Conservation (phyloP, 495 filamentous ascomycete species). For the Hamigera avellanea region DNA sequence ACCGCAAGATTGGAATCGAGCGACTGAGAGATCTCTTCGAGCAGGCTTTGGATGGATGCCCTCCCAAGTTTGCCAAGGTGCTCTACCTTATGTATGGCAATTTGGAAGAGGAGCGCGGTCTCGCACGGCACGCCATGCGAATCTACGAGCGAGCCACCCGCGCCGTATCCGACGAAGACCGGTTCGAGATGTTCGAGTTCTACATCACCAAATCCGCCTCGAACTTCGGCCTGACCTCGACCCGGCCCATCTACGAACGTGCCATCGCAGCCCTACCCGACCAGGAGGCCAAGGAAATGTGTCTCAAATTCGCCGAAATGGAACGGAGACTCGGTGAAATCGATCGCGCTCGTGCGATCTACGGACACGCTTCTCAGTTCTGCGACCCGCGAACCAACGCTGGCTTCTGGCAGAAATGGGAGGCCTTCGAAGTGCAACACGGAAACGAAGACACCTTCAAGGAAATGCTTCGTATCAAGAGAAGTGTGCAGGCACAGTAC, state of each 20-base stretch:
- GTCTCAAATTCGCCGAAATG: constrained; percentile 98
- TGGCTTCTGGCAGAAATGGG: constrained; percentile 93
- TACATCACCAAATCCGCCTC: constrained; percentile 99
- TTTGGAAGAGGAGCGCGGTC: constrained; percentile 88
- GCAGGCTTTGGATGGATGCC: constrained; percentile 89
- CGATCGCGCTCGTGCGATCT: constrained; percentile 89
- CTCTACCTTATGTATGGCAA: constrained; percentile 98
- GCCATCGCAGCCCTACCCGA: constrained; percentile 88
- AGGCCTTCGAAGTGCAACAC: constrained; percentile 90
- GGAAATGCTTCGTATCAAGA: constrained; percentile 96
- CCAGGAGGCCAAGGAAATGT: constrained; percentile 92
- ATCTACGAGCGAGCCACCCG: constrained; percentile 98
- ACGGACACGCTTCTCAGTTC: constrained; percentile 93
- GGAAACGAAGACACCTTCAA: constrained; percentile 99
- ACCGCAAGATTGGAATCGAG: constrained; percentile 91
- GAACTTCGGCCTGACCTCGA: constrained; percentile 93
- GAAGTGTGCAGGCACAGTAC: constrained; percentile 94
- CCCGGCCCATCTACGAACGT: constrained; percentile 92
- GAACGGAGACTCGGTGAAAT: constrained; percentile 93
- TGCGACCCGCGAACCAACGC: constrained; percentile 87
- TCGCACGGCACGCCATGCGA: constrained; percentile 96
- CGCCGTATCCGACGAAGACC: constrained; percentile 88
- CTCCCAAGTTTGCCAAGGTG: constrained; percentile 90
- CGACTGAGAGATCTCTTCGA: constrained; percentile 92
- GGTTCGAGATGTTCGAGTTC: constrained; percentile 97